Conservation (phyloP, 2,329 filamentous ascomycete species). For the Cytospora piceae region DNA sequence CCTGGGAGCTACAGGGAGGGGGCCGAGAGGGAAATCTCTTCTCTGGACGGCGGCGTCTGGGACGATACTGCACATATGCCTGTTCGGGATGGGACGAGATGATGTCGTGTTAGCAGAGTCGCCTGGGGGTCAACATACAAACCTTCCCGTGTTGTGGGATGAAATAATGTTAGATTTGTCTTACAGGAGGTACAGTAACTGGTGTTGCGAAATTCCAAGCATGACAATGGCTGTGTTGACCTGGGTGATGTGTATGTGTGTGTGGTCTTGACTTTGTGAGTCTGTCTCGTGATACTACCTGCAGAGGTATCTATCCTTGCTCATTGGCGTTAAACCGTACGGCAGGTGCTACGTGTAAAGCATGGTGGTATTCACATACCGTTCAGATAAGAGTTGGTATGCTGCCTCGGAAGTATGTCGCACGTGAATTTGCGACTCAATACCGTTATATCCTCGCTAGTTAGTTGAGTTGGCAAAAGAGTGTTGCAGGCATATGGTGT, state of each 20-base stretch:
- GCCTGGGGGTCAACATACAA: background rate
- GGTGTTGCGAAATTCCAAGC: background rate
- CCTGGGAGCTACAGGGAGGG: background rate
- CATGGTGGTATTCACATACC: no score
- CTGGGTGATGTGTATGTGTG: background rate
- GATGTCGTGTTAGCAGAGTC: background rate
- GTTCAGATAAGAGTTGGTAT: no score
- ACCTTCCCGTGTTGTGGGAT: background rate
- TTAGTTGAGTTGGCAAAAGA: no score
- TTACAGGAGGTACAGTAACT: background rate
- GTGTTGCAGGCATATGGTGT: no score
- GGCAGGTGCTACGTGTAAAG: no score
- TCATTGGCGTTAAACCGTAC: no score
- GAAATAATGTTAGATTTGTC: background rate
- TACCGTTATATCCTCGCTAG: no score
- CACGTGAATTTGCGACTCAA: no score
- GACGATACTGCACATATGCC: background rate
- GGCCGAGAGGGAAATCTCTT: background rate
- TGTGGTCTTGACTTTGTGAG: no score
- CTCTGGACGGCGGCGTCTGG: background rate
- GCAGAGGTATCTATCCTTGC: no score
- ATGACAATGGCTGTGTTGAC: background rate
- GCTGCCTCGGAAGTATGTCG: no score
- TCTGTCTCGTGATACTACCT: no score
- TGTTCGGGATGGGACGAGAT: background rate